phyloP scores from a whole-genome alignment of 768 basidiomycete species.

The Termitomyces sp. region DNA sequence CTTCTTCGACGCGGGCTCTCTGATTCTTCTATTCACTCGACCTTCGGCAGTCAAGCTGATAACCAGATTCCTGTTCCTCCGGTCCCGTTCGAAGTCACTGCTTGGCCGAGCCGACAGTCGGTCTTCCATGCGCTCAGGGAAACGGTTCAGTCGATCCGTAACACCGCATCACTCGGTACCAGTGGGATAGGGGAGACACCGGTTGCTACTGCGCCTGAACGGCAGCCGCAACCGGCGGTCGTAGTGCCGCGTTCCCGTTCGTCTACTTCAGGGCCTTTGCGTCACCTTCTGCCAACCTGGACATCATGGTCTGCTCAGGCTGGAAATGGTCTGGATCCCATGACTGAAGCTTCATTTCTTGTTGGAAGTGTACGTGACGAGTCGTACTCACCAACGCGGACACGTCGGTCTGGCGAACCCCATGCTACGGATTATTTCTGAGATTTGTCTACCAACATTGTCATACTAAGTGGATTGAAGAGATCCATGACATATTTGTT shows the following conservation, averaged over 20 bases:
- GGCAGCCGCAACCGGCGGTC: conserved; percentile 6
- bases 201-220: conserved; percentile 13
- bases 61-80: conserved; percentile 4
- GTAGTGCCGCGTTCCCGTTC: conserved; percentile 2
- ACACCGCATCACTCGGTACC: conserved; percentile 15
- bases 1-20: conserved; percentile 77
- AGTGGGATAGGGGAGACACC: conserved; percentile 3
- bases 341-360: conserved; percentile 22
- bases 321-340: conserved; percentile 18
- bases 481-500: neutral
- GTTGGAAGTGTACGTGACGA: conserved; percentile 31
- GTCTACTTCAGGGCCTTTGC: conserved; percentile 9
- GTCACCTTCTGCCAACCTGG: conserved; percentile 17
- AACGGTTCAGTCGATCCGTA: conserved; percentile 45
- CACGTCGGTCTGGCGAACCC: conserved; percentile 13
- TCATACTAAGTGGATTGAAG: neutral
- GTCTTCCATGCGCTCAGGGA: conserved; percentile 50
- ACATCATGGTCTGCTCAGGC: conserved; percentile 24
- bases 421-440: conserved; percentile 23
- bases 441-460: conserved; percentile 1
- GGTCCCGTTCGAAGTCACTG: neutral
- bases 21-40: conserved; percentile 89
- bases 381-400: conserved; percentile 21
- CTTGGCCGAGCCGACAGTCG: conserved; percentile 36
- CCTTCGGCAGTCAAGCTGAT: conserved; percentile 57